Conservation (phyloP, 345 rosid genomes). For the Syzygium oleosum region DNA sequence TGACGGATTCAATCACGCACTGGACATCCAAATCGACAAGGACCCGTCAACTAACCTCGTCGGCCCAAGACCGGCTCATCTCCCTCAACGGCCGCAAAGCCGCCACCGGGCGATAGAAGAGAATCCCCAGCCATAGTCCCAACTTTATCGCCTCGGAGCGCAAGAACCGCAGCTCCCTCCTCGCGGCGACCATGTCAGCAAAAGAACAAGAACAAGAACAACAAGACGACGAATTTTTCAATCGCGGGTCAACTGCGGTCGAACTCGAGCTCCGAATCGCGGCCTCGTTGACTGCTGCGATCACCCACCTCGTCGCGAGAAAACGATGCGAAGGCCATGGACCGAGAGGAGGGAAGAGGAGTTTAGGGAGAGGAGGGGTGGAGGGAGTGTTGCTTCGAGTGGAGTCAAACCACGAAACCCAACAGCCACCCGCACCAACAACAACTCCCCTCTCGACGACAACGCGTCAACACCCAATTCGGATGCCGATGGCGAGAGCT, state of each 20-base stretch:
- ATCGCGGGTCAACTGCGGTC: neutral
- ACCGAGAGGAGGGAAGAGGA: neutral
- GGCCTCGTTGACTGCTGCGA: neutral
- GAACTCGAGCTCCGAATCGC: neutral
- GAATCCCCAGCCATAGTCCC: slow-evolving; percentile 45
- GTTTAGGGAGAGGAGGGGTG: slow-evolving; percentile 1
- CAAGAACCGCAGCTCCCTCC: slow-evolving; percentile 1
- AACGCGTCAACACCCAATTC: slow-evolving; percentile 4
- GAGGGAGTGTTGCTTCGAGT: slow-evolving; percentile 52
- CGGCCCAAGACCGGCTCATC: slow-evolving; percentile 86
- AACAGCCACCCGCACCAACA: slow-evolving; percentile 2
- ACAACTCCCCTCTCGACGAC: neutral
- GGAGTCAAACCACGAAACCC: slow-evolving; percentile 46
- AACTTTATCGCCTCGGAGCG: neutral
- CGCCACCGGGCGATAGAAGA: slow-evolving; percentile 36
- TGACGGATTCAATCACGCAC: neutral
- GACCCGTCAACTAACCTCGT: slow-evolving; percentile 52
- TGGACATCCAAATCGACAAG: slow-evolving; percentile 1
- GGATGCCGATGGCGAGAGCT: slow-evolving; percentile 68
- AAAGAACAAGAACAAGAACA: neutral
- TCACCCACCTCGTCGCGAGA: slow-evolving; percentile 1
- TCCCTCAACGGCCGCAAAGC: slow-evolving; percentile 84
- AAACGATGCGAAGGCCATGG: slow-evolving; percentile 16
- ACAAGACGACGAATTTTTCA: neutral
- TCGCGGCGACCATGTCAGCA: neutral